These are phyloP conservation scores for Entomortierella chlamydospora DNA, from an alignment of 192 early-diverging fungal genomes.

Conservation along the genomic window DNA sequence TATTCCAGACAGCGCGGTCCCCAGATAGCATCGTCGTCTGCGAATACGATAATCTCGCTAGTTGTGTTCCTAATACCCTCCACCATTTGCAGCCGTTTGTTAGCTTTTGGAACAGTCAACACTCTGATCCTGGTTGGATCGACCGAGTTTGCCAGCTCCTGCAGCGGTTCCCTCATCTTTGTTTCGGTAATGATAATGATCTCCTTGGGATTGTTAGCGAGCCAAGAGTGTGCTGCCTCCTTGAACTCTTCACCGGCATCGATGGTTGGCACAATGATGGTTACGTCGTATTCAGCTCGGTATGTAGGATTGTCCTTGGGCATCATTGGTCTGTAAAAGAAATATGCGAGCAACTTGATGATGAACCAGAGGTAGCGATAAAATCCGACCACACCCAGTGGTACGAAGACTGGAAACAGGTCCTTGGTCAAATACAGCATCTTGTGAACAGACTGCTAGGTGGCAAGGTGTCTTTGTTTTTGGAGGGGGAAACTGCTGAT, in stretches of 20 bases:
- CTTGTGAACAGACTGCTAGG: neutral
- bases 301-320: conserved; percentile 70
- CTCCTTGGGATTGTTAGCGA: conserved; percentile 71
- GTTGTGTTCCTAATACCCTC: conserved; percentile 72
- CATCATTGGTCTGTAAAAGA: conserved; percentile 69
- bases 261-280: conserved; percentile 81
- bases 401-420: conserved; percentile 74
- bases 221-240: conserved; percentile 72
- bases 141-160: conserved; percentile 68
- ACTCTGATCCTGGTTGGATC: conserved; percentile 67
- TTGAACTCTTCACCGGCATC: conserved; percentile 82
- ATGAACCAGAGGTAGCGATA: conserved; percentile 80
- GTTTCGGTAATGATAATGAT: conserved; percentile 78
- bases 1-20: conserved; percentile 70
- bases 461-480: neutral
- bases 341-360: conserved; percentile 72
- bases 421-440: conserved; percentile 81
- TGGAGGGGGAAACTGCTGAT: neutral
- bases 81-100: conserved; percentile 79
- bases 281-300: conserved; percentile 69
- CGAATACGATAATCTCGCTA: conserved; percentile 74
- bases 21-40: conserved; percentile 80
- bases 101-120: conserved; percentile 67
- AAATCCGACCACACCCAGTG: conserved; percentile 76
- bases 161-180: conserved; percentile 62